A percentile compares a stretch with the other conserved stretches of the same genome.
phyloP scores from a whole-genome alignment of 2,329 filamentous ascomycete species.

The Endoconidiophora polonica region DNA sequence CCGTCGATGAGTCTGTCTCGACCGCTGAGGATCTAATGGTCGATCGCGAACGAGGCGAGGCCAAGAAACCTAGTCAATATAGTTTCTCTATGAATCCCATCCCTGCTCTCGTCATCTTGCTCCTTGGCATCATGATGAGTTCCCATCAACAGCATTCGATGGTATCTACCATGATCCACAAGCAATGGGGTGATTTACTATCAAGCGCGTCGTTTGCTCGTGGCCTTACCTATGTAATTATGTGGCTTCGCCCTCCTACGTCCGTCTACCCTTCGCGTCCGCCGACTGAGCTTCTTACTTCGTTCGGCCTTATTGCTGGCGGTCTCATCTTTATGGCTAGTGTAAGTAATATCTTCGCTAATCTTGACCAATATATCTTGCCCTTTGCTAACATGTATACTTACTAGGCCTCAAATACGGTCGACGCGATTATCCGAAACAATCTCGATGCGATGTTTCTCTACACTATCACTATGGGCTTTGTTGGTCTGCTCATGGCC shows the following conservation, averaged over 20 bases:
- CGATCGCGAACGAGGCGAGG: slow-evolving; percentile 13
- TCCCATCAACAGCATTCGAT: slow-evolving; percentile 73
- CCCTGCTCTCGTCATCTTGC: slow-evolving; percentile 68
- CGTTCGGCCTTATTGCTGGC: slow-evolving; percentile 76
- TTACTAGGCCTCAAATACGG: slow-evolving; percentile 52
- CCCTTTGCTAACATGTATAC: slow-evolving; percentile 15
- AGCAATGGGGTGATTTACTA: slow-evolving; percentile 80
- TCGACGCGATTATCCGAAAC: slow-evolving; percentile 60
- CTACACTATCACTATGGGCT: slow-evolving; percentile 73
- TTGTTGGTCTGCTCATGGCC: slow-evolving; percentile 70
- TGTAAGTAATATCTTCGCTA: slow-evolving; percentile 31
- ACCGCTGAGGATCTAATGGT: slow-evolving; percentile 29
- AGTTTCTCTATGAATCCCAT: slow-evolving; percentile 71
- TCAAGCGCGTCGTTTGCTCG: slow-evolving; percentile 66
- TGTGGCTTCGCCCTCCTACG: slow-evolving; percentile 65
- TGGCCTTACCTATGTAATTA: slow-evolving; percentile 59
- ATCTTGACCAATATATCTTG: not conserved
- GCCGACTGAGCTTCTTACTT: slow-evolving; percentile 72
- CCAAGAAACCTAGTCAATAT: slow-evolving; percentile 46
- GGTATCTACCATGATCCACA: slow-evolving; percentile 81
- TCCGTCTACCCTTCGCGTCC: slow-evolving; percentile 70
- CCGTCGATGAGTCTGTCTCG: slow-evolving; percentile 23
- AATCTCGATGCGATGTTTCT: slow-evolving; percentile 80
- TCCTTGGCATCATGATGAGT: slow-evolving; percentile 89
- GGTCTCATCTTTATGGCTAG: slow-evolving; percentile 89